Evolutionary conservation across 768 basidiomycete genomes (phyloP).

Genomic region (Rhodotorula babjevae): DNA sequence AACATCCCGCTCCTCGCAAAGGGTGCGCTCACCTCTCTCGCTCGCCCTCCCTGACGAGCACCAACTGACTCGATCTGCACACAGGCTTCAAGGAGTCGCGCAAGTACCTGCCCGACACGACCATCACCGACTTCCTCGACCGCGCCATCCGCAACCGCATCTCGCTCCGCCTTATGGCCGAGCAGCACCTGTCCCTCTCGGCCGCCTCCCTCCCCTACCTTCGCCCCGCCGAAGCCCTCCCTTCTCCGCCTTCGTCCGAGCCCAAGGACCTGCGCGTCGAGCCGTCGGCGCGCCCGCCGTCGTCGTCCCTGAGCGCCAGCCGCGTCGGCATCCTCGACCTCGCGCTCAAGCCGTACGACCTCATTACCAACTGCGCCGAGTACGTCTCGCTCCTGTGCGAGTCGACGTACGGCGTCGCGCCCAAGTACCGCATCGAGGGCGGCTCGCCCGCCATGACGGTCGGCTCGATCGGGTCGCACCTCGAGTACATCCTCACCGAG

Average conservation of each 20-base stretch:
- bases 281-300: conserved; percentile 13
- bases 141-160: conserved; percentile 80
- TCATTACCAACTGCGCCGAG: conserved; percentile 74
- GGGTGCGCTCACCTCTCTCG: conserved; percentile 53
- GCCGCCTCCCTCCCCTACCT: conserved; percentile 48
- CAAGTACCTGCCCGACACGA: conserved; percentile 73
- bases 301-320: conserved; percentile 1
- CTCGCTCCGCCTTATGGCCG: conserved; percentile 71
- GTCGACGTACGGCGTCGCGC: conserved; percentile 70
- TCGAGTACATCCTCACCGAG: conserved; percentile 87
- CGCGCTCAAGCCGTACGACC: conserved; percentile 63
- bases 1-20: conserved; percentile 88
- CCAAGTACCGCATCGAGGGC: conserved; percentile 66
- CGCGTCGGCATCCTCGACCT: conserved; percentile 67
- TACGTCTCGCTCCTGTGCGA: conserved; percentile 80
- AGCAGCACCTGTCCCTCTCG: conserved; percentile 82
- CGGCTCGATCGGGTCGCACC: conserved; percentile 81
- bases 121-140: conserved; percentile 74
- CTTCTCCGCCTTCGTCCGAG: not conserved
- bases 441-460: conserved; percentile 52
- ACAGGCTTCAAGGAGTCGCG: conserved; percentile 74
- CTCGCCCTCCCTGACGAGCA: not conserved
- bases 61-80: not conserved
- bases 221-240: conserved; percentile 61
- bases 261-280: conserved; percentile 16